A percentile compares a stretch with the other conserved stretches of the same genome.
phyloP scores from a whole-genome alignment of 202 grass and related monocot species.

The Setaria viridis region DNA sequence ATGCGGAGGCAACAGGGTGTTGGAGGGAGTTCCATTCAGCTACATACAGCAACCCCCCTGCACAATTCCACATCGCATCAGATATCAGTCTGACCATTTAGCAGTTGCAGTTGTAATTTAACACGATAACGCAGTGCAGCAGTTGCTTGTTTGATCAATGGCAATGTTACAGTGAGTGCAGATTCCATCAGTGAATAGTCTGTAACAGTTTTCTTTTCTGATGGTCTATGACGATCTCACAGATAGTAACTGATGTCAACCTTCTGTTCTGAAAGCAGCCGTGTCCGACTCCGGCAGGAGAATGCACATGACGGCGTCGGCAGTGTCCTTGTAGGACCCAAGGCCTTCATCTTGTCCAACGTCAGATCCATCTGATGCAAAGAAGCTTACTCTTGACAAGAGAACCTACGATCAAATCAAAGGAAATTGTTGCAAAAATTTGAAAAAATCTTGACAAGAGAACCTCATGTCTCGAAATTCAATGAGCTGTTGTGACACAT shows the following conservation, averaged over 20 bases:
- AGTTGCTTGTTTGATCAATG: neutral
- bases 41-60: slow-evolving; percentile 74
- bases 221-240: neutral
- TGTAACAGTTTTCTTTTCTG: neutral
- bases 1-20: slow-evolving; percentile 67
- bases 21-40: slow-evolving; percentile 78
- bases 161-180: neutral
- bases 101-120: neutral
- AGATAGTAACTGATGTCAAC: slow-evolving; percentile 10
- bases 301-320: slow-evolving; percentile 72
- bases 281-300: slow-evolving; percentile 65
- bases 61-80: slow-evolving; percentile 9
- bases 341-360: slow-evolving; percentile 27
- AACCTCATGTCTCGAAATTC: neutral
- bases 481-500: neutral
- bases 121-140: neutral
- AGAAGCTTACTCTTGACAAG: slow-evolving; percentile 62
- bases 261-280: slow-evolving; percentile 52
- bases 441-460: neutral
- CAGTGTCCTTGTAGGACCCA: slow-evolving; percentile 58
- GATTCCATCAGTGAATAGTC: neutral
- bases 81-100: neutral
- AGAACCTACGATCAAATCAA: slow-evolving; percentile 47
- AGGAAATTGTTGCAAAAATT: neutral
- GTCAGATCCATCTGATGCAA: slow-evolving; percentile 44